Conservation (phyloP, 2,329 filamentous ascomycete genomes). For the Colletotrichum echinochloae region DNA sequence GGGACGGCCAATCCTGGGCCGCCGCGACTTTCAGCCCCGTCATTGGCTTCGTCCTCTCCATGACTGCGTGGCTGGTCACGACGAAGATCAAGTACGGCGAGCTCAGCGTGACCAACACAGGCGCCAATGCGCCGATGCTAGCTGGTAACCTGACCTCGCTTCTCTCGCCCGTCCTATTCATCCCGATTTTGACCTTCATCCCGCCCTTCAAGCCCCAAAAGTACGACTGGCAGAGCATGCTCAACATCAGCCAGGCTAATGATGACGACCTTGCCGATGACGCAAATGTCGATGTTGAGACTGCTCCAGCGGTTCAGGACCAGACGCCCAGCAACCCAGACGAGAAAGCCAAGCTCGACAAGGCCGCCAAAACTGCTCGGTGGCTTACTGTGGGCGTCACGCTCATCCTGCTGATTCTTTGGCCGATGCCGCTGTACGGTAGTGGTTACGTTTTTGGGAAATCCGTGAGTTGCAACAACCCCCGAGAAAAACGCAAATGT, state of each 20-base stretch:
- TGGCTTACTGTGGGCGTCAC: conserved; percentile 70
- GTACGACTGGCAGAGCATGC: conserved; percentile 85
- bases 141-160: conserved; percentile 84
- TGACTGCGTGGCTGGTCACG: conserved; percentile 84
- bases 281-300: conserved; percentile 74
- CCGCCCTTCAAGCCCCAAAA: conserved; percentile 59
- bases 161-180: conserved; percentile 76
- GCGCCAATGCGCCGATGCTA: conserved; percentile 83
- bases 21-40: conserved; percentile 78
- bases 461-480: neutral
- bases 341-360: conserved; percentile 57
- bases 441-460: conserved; percentile 47
- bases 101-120: conserved; percentile 76
- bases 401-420: conserved; percentile 55
- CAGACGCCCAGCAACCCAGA: conserved; percentile 46
- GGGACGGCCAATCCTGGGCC: conserved; percentile 69
- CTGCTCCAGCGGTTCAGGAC: conserved; percentile 63
- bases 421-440: conserved; percentile 49
- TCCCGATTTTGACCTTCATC: conserved; percentile 75
- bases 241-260: conserved; percentile 76
- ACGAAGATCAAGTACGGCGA: conserved; percentile 74
- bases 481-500: no score
- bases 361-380: conserved; percentile 58
- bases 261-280: conserved; percentile 75
- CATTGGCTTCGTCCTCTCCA: conserved; percentile 74